Conservation (phyloP, 1,139 yeast genomes). For the Yamadazyma oceani region DNA sequence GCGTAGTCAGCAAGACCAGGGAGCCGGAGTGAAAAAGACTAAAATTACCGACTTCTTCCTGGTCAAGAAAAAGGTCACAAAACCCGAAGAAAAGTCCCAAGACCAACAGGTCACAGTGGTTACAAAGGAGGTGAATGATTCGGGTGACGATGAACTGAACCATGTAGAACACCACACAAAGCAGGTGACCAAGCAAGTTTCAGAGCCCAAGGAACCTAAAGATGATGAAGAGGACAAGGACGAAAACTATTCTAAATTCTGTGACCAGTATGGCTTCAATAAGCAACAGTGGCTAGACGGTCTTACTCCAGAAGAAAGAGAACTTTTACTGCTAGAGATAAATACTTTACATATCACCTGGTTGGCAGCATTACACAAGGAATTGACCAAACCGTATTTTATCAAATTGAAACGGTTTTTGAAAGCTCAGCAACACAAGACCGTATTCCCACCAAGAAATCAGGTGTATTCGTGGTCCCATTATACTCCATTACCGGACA, state of each 20-base stretch:
- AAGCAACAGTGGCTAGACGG: slow-evolving; percentile 54
- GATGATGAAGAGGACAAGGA: slow-evolving; percentile 4
- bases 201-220: neutral
- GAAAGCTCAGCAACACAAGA: slow-evolving; percentile 33
- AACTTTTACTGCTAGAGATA: slow-evolving; percentile 67
- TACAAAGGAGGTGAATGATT: neutral
- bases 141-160: slow-evolving; percentile 2
- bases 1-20: neutral
- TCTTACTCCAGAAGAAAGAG: slow-evolving; percentile 52
- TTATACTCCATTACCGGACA: slow-evolving; percentile 71
- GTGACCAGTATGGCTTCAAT: slow-evolving; percentile 33
- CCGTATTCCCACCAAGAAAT: slow-evolving; percentile 72
- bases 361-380: slow-evolving; percentile 68
- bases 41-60: slow-evolving; percentile 16
- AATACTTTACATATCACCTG: slow-evolving; percentile 71
- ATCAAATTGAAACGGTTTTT: slow-evolving; percentile 67
- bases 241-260: slow-evolving; percentile 6
- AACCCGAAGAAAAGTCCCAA: neutral
- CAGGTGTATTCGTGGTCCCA: slow-evolving; percentile 95
- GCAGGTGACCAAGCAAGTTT: neutral
- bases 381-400: slow-evolving; percentile 85
- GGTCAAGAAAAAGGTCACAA: slow-evolving; percentile 6
- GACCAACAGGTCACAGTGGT: neutral
- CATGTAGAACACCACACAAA: neutral
- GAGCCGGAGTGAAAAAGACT: slow-evolving; percentile 8